phyloP scores from a whole-genome alignment of 2,329 filamentous ascomycete genomes.

The Pseudopithomyces maydicus region DNA sequence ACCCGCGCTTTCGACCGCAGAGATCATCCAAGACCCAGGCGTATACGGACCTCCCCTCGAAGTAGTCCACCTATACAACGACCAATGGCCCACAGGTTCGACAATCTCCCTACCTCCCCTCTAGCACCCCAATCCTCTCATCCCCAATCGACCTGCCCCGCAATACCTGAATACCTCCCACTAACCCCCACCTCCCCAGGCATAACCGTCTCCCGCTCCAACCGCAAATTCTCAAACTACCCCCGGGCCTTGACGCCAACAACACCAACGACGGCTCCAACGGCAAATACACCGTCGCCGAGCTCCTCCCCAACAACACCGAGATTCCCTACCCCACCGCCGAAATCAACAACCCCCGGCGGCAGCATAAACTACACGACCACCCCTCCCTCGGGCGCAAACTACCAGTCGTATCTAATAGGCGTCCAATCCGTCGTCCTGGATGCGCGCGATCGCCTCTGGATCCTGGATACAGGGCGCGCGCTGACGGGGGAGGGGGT shows the following conservation, averaged over 20 bases:
- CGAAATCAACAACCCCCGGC: constrained; percentile 50
- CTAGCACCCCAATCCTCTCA: neutral
- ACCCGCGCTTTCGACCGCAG: constrained; percentile 15
- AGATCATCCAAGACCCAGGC: constrained; percentile 41
- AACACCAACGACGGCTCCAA: constrained; percentile 51
- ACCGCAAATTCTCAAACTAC: constrained; percentile 60
- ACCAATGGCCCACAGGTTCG: constrained; percentile 54
- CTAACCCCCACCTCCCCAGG: constrained; percentile 32
- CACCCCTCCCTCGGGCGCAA: constrained; percentile 50
- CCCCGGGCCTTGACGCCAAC: constrained; percentile 55
- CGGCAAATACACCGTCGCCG: constrained; percentile 56
- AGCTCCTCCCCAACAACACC: constrained; percentile 50
- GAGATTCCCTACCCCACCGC: constrained; percentile 53
- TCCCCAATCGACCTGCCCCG: too few species aligned
- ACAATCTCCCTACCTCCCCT: too few species aligned
- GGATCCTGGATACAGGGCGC: constrained; percentile 60
- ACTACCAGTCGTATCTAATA: constrained; percentile 56
- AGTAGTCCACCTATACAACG: constrained; percentile 56
- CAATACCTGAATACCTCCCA: neutral
- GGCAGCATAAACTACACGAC: constrained; percentile 59
- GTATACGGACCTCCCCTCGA: constrained; percentile 52
- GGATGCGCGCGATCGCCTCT: constrained; percentile 56
- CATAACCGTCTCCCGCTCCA: constrained; percentile 57
- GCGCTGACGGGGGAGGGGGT: constrained; percentile 50
- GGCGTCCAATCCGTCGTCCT: constrained; percentile 60